These are phyloP conservation scores for Hypoxylon intermedium DNA, from an alignment of 495 filamentous ascomycete genomes.

Conservation along the genomic window DNA sequence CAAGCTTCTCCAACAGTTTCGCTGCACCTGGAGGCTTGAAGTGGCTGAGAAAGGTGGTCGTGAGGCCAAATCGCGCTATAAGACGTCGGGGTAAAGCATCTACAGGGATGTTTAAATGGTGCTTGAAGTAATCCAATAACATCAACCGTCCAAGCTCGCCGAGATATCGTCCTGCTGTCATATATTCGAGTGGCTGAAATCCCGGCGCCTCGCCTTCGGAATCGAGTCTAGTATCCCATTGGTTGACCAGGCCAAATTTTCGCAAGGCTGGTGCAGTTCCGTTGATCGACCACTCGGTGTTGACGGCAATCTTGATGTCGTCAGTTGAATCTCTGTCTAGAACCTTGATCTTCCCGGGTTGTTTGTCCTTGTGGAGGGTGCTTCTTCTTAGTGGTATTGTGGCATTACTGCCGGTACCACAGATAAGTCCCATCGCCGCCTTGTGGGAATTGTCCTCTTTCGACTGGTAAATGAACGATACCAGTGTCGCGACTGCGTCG, in stretches of 20 bases:
- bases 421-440: slow-evolving; percentile 81
- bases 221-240: slow-evolving; percentile 75
- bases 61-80: slow-evolving; percentile 66
- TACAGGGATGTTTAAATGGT: slow-evolving; percentile 45
- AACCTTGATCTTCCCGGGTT: slow-evolving; percentile 57
- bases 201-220: slow-evolving; percentile 71
- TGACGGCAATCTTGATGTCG: slow-evolving; percentile 71
- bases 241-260: slow-evolving; percentile 68
- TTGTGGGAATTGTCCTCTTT: slow-evolving; percentile 52
- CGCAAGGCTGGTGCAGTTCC: slow-evolving; percentile 72
- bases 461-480: slow-evolving; percentile 71
- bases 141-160: slow-evolving; percentile 81
- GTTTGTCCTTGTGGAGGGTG: slow-evolving; percentile 70
- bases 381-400: slow-evolving; percentile 74
- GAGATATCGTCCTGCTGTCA: slow-evolving; percentile 83
- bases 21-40: slow-evolving; percentile 60
- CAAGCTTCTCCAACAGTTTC: slow-evolving; percentile 58
- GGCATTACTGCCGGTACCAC: slow-evolving; percentile 84
- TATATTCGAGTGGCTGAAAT: slow-evolving; percentile 87
- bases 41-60: slow-evolving; percentile 75
- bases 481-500: slow-evolving; percentile 80
- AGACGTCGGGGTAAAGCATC: slow-evolving; percentile 66
- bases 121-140: slow-evolving; percentile 69
- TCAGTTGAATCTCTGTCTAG: slow-evolving; percentile 64
- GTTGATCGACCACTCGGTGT: slow-evolving; percentile 87